Base-by-base conservation (phyloP, 371 early-diverging fungal species). In the Mortierella sp. region DNA sequence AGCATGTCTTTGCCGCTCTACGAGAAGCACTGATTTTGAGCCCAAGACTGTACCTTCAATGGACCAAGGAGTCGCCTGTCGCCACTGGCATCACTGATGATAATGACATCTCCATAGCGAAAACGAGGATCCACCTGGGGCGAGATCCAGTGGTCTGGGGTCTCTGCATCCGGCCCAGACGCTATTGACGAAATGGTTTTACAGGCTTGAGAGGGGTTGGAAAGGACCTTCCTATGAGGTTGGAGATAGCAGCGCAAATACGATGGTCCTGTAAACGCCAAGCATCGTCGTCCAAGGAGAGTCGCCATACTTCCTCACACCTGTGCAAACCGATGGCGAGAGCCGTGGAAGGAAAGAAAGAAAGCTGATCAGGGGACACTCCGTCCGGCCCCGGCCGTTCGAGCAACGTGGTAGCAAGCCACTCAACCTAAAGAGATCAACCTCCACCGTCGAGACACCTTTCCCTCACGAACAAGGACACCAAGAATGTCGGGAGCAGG, bases 81-180 rank as follows among this genome's bases (percentile, higher is more conserved):
- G 24, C 78, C 71, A 21, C 67, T 78, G 19, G 23, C 42, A 26
- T 70, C 71, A 24, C 43, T 59, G 34, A 78, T 42, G 27, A 78
- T 24, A 24, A 78, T 48, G 7, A 78, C 78, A 63, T 78, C 78
- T 2, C 78, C 78, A 10, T 78, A 78, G 16, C 55, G 70, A 14
- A 78, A 78, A 0, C 52, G 30, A 9, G 78, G 78, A 16, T 78
- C 67, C 13, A 62, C 55, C 10, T 63, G 52, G 3, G 78, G 78
- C 4, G 59, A 56, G 42, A 66, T 42, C 18, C 42, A 10, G 42
- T 18, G 12, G 16, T 6, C 16, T 16, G 42, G 18, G 16, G 42
- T 16, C 12, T 42, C 16, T 42, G 42, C 16, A 16, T 42, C 42
- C 42, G 42, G 16, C 6, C 16, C 42, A 16, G 18, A 3, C 18